Evolutionary conservation across 1,284 basidiomycete genomes (phyloP), one percentile per base, ranked within the genome.

Genomic region (Amylostereum areolatum): DNA sequence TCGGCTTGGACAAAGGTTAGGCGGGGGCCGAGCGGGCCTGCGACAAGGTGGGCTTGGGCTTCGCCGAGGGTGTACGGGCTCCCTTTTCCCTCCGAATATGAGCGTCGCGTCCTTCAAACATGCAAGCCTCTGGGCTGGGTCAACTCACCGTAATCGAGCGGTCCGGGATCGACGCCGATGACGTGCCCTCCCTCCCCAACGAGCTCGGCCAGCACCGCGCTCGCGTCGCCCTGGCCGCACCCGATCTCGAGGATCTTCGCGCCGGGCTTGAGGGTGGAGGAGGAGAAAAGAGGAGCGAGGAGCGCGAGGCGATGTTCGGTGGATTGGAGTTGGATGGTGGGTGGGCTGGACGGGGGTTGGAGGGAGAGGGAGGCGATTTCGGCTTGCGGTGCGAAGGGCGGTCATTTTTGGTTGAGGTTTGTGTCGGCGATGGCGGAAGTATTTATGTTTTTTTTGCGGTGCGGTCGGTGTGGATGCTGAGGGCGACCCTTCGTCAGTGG

Each of bases 141-240:
- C 5, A 3, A 52, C 62, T 45, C 32, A 67, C 70, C 70, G 49
- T 73, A 75, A 48, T 68, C 62, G 7, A 66, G 57, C 18, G 64
- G 58, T 0, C 61, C 72, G 10, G 71, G 72, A 52, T 74, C 71
- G 24, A 74, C 56, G 1, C 67, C 72, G 25, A 65, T 69, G 28
- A 74, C 68, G 42, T 66, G 65, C 2, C 72, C 72, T 0, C 48
- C 51, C 1, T 58, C 56, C 1, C 71, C 72, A 7, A 73, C 68
- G 5, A 63, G 60, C 11, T 61, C 58, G 24, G 71, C 72, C 2
- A 74, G 60, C 2, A 62, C 68, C 12, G 64, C 60, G 0, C 71
- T 73, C 49, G 64, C 67, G 49, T 74, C 72, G 9, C 72, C 72
- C 47, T 73, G 72, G 1, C 72, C 72, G 52, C 71, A 73, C 32